phyloP scores from a whole-genome alignment of 2,329 filamentous ascomycete genomes.

The Macrophomina pseudophaseolina region DNA sequence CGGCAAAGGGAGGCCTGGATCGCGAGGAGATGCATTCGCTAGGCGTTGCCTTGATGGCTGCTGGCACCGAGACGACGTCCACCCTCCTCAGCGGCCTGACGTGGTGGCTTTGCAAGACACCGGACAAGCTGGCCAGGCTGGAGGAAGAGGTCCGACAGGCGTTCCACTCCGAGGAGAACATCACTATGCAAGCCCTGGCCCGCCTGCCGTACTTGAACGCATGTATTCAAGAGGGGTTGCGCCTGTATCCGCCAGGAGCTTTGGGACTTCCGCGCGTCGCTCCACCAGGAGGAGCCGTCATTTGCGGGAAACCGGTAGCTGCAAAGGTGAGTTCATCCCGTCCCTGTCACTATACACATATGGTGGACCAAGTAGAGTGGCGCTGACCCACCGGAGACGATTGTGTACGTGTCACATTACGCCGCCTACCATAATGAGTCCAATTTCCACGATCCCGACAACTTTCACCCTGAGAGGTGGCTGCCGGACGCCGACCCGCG shows the following conservation, averaged over 20 bases:
- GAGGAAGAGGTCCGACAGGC: background rate
- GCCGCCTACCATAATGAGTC: too few relatives aligned
- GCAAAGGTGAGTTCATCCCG: too few relatives aligned
- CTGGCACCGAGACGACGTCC: conserved; percentile 49
- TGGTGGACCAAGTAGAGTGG: too few relatives aligned
- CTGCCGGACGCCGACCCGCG: too few relatives aligned
- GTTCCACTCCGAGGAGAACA: background rate
- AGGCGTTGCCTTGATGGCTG: conserved; percentile 35
- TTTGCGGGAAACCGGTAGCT: too few relatives aligned
- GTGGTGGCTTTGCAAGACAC: conserved; percentile 39
- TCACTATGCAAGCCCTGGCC: conserved; percentile 32
- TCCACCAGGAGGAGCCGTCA: conserved; percentile 39
- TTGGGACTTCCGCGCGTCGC: conserved; percentile 40
- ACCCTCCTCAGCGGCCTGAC: conserved; percentile 44
- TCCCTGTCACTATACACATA: too few relatives aligned
- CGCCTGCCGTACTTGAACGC: conserved; percentile 45
- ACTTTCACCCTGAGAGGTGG: too few relatives aligned
- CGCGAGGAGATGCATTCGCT: conserved; percentile 31
- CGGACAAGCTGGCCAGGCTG: background rate
- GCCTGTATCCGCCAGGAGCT: conserved; percentile 49
- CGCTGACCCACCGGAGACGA: too few relatives aligned
- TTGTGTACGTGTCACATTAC: too few relatives aligned
- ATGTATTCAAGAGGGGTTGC: conserved; percentile 48
- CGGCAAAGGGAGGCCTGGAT: background rate
- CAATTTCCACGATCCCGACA: too few relatives aligned